A percentile compares a stretch with the other conserved stretches of the same genome.
phyloP scores from a whole-genome alignment of 1,284 basidiomycete species.

The Microbotryum silenes-acaulis region DNA sequence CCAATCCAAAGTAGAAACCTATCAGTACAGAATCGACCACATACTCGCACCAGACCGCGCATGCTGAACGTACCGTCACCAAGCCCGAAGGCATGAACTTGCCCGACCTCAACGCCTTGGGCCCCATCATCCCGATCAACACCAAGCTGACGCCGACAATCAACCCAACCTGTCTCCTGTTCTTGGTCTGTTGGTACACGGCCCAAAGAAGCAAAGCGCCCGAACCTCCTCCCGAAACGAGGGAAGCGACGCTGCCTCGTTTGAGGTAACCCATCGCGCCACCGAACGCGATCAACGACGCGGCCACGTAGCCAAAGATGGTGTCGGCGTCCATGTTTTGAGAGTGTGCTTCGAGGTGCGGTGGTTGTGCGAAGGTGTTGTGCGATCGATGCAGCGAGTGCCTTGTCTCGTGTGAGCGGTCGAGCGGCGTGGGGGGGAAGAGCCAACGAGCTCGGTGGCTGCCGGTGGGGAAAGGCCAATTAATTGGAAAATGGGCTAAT shows the following conservation, averaged over 20 bases:
- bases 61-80: conserved; percentile 11
- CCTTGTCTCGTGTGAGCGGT: not conserved
- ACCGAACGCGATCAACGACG: conserved; percentile 17
- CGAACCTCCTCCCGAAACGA: conserved; percentile 14
- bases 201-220: conserved; percentile 14
- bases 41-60: no score
- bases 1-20: not conserved
- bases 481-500: no score
- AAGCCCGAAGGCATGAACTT: conserved; percentile 29
- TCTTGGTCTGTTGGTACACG: not conserved
- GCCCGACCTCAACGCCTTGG: conserved; percentile 2
- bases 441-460: no score
- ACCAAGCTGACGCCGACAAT: conserved; percentile 12
- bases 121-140: conserved; percentile 17
- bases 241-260: conserved; percentile 7
- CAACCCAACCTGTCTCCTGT: conserved; percentile 2
- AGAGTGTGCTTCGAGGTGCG: not conserved
- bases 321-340: not conserved
- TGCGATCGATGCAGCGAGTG: not conserved
- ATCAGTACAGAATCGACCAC: not conserved
- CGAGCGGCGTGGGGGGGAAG: no score
- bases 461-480: no score
- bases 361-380: not conserved
- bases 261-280: conserved; percentile 23
- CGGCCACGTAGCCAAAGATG: conserved; percentile 2